Base-by-base conservation (phyloP, 805 yeast genomes). In the Candida quercuum region DNA sequence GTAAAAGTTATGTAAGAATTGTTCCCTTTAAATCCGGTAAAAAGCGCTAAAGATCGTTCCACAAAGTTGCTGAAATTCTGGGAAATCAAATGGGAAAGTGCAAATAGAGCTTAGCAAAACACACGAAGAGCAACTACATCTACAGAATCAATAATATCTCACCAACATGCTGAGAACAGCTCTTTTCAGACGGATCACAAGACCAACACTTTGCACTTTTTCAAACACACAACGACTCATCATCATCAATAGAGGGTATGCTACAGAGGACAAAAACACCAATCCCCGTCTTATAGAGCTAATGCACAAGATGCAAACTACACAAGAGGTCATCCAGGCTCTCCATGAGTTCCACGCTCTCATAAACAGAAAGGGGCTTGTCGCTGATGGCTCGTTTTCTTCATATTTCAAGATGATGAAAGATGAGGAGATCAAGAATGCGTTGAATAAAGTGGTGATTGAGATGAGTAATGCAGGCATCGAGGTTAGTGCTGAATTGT, bases 401-500 rank as follows among this genome's bases (percentile, higher is more conserved):
- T 37, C 32, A 13, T 39, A 39, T 27, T 30, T 28, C n/a, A 28
- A 36, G 21, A 34, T 39, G 14, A 37, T 37, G 38, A 37, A 33
- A 27, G 47, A 41, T 24, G 28, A 39, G 27, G 41, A 41, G 12
- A 29, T 39, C 14, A 42, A 43, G 19, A 28, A 32, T n/a, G 39
- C 46, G 3, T 27, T 43, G 25, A 38, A 40, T 21, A 26, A 25
- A 44, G 46, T 47, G 7, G 33, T 41, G 35, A 16, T 33, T 17
- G 48, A 44, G 26, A 38, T 47, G 45, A 37, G 40, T 11, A 40
- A 47, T 13, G 47, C 51, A 4, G 45, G 45, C 2, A 45, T 47
- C 15, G 20, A 32, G 12, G 33, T 47, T 5, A 30, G 38, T 16
- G 30, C 36, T 13, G 44, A 40, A 3, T 26, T 38, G 45, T 44